Base-by-base conservation (phyloP, 371 early-diverging fungal genomes). In the Mucor saturninus region DNA sequence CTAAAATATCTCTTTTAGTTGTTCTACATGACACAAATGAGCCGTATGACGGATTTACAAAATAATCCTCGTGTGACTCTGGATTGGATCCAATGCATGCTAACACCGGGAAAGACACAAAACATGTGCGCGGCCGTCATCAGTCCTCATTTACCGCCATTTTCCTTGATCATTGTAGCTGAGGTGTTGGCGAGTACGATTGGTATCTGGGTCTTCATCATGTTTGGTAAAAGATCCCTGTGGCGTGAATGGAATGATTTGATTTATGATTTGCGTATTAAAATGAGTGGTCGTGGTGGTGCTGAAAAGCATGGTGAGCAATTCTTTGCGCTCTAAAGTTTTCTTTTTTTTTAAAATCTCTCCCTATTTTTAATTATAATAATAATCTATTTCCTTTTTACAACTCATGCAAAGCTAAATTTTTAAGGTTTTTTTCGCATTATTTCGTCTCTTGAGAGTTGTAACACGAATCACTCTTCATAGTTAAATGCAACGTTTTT, bases 151-250 rank as follows among this genome's bases (percentile, higher is more conserved):
- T 45, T 88, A 40, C 90, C 90, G 13, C 78, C 86, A 0, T 85
- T 79, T 59, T 67, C 81, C 0, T 40, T 87, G 14, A 86, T 88
- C 75, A 69, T 88, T 32, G 75, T 83, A 3, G 83, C 88, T n/a
- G 86, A 88, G 48, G 54, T 75, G 4, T 56, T 85, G n/a, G 83
- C 86, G 6, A 81, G 87, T 21, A 32, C 75, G 2, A 77, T 86
- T 63, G 90, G 90, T 28, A 46, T 83, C 1, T 78, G 81, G 73
- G 45, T 85, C n/a, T 76, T 73, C 81, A 53, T 88, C 54, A 83
- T 86, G 62, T 90, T 90, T 69, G 86, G 71, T 54, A 86, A 85
- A 69, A 67, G 76, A 21, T 83, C 81, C 11, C 59, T 84, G 54
- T 75, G 80, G 75, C 64, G 72, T 28, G 85, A 86, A 67, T 86